Evolutionary conservation across 192 early-diverging fungal genomes (phyloP).

Genomic region (Podila horticola): DNA sequence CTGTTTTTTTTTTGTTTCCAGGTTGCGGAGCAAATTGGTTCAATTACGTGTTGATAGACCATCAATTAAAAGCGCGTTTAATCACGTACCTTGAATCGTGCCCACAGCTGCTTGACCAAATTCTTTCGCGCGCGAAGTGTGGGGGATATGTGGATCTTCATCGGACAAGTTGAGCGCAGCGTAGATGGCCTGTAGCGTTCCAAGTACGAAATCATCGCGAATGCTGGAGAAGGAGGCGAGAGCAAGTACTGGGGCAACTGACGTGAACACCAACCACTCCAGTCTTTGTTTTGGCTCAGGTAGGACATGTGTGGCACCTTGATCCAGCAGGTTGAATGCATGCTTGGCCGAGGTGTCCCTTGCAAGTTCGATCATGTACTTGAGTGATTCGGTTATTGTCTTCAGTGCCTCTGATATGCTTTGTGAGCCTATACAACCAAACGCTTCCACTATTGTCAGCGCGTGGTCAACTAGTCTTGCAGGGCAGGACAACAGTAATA

Average conservation of each 20-base stretch:
- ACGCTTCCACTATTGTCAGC: not conserved
- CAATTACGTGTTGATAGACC: no score
- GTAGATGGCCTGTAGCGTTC: constrained; percentile 2
- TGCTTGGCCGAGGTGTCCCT: not conserved
- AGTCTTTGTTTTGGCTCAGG: constrained; percentile 27
- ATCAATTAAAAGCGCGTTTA: no score
- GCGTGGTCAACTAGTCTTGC: not conserved
- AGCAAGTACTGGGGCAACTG: constrained; percentile 19
- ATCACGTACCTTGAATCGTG: not conserved
- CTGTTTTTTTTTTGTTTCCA: constrained; percentile 1
- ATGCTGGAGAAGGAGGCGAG: constrained; percentile 10
- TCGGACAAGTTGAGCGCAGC: constrained; percentile 19
- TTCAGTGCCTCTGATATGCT: constrained; percentile 2
- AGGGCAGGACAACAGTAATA: not conserved
- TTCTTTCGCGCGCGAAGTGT: constrained; percentile 2
- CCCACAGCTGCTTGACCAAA: constrained; percentile 17
- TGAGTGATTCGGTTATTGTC: constrained; percentile 6
- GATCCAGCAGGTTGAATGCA: constrained; percentile 2
- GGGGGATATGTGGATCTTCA: not conserved
- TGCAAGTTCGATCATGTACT: constrained; percentile 25
- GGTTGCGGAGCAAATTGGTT: no score
- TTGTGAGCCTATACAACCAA: constrained; percentile 11
- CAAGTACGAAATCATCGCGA: constrained; percentile 13
- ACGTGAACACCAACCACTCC: constrained; percentile 25
- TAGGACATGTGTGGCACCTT: not conserved